Conservation (phyloP, 768 basidiomycete species). For the Pleurotus cornucopiae region DNA sequence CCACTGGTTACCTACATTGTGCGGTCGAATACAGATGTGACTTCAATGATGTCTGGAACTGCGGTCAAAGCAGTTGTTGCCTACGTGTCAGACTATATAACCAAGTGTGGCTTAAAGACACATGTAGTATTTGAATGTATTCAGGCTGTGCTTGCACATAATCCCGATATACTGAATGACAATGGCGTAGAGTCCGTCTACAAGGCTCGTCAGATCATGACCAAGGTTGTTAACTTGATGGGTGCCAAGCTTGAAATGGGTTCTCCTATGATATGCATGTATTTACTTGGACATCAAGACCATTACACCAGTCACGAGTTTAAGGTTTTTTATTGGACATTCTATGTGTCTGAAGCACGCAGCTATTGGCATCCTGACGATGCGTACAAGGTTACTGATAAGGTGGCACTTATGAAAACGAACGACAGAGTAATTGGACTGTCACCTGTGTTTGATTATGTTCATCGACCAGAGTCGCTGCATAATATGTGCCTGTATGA, state of each 20-base stretch:
- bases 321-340: slow-evolving; percentile 4
- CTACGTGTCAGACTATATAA: slow-evolving; percentile 26
- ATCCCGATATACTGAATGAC: slow-evolving; percentile 11
- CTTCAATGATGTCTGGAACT: slow-evolving; percentile 19
- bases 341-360: no score
- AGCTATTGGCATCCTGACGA: no score
- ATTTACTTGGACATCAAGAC: slow-evolving; percentile 13
- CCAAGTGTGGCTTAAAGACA: slow-evolving; percentile 20
- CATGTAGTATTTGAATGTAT: slow-evolving; percentile 19
- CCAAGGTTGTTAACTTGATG: slow-evolving; percentile 24
- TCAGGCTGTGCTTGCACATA: slow-evolving; percentile 15
- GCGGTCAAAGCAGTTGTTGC: slow-evolving; percentile 20
- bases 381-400: no score
- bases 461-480: slow-evolving; percentile 16
- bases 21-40: no score
- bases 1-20: background rate
- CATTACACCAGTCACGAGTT: slow-evolving; percentile 27
- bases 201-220: slow-evolving; percentile 18
- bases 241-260: slow-evolving; percentile 25
- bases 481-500: slow-evolving; percentile 23
- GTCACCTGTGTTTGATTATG: slow-evolving; percentile 22
- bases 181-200: background rate
- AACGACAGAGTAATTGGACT: slow-evolving; percentile 11
- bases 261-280: slow-evolving; percentile 18
- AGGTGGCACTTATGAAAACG: no score